Base-by-base conservation (phyloP, 495 filamentous ascomycete species). In the Terfezia claveryi region DNA sequence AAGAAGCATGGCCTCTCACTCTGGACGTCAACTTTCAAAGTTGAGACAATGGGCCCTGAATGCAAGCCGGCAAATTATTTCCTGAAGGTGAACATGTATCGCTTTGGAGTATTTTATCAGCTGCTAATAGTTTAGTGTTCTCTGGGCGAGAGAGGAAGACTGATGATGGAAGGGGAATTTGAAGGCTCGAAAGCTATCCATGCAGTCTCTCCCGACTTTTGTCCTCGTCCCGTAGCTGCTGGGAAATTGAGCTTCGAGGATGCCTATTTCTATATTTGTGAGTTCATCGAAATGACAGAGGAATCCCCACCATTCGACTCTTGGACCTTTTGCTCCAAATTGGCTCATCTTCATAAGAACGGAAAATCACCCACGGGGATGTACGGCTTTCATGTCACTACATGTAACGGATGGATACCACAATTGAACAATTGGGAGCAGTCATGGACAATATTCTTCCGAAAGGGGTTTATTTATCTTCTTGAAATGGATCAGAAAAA, bases 381-480 rank as follows among this genome's bases (percentile, higher is more conserved):
- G 56, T 78, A 75, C 55, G 74, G 74, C 0, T 77, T 76, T 55
- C 69, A 72, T 51, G 54, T 69, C 1, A 60, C 68, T 0, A 78
- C 73, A 0, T 75, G 62, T 55, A 70, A 69, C 11, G 71, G 73
- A 11, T 69, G 68, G 9, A 54, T 71, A 9, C 66, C 69, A 2
- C 68, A 73, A 55, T 37, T 54, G 2, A 66, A 61, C 1, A 61
- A 53, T 0, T 73, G 70, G 73, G 66, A 72, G 38, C 63, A 66
- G n/a, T 69, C 66, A 51, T 77, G 72, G 75, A 67, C 70, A 56
- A 51, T 50, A 0, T 74, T 71, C 50, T 76, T 72, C 52, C 38
- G 62, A 1, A 66, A 65, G 23, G 63, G 57, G 12, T 58, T 72
- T 14, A 54, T 58, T 23, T 59, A 64, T 38, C 63, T 69, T 8